phyloP scores from a whole-genome alignment of 306 rosid species.

The Hippophae gyantsensis region DNA sequence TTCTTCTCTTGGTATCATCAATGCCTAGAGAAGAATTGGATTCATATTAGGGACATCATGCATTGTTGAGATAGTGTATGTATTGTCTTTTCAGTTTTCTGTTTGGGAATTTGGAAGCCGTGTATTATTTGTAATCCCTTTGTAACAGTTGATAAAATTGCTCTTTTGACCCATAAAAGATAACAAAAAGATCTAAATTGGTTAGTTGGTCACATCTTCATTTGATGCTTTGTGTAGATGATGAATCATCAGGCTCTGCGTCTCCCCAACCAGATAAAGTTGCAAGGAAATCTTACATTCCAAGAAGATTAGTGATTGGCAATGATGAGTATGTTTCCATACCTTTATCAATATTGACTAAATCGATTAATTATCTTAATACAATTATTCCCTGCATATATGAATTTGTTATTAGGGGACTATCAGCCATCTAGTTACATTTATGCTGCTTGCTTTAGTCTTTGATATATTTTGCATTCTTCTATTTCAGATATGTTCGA shows the following conservation, averaged over 20 bases:
- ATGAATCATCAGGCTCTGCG: conserved; percentile 40
- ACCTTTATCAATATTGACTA: conserved; percentile 1
- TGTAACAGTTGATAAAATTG: too few relatives aligned
- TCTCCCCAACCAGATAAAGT: conserved; percentile 36
- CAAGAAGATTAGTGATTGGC: conserved; percentile 87
- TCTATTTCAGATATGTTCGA: conserved; percentile 61
- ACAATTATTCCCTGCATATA: background rate
- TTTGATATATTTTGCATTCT: conserved; percentile 5
- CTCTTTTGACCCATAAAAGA: too few relatives aligned
- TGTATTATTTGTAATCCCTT: too few relatives aligned
- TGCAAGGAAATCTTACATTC: conserved; percentile 56
- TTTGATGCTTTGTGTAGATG: conserved; percentile 40
- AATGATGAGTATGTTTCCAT: conserved; percentile 71
- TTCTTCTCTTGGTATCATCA: too few relatives aligned
- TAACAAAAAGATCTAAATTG: background rate
- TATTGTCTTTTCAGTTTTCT: too few relatives aligned
- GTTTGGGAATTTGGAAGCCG: too few relatives aligned
- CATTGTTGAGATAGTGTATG: too few relatives aligned
- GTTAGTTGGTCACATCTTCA: conserved; percentile 11
- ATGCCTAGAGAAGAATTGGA: too few relatives aligned
- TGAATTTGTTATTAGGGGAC: background rate
- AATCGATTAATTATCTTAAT: conserved; percentile 11
- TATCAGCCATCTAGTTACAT: background rate
- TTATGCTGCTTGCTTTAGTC: background rate
- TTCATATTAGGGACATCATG: too few relatives aligned